A percentile compares a stretch with the other conserved stretches of the same genome.
Evolutionary conservation across 495 filamentous ascomycete genomes (phyloP).

Genomic region (Penicillium soppii): DNA sequence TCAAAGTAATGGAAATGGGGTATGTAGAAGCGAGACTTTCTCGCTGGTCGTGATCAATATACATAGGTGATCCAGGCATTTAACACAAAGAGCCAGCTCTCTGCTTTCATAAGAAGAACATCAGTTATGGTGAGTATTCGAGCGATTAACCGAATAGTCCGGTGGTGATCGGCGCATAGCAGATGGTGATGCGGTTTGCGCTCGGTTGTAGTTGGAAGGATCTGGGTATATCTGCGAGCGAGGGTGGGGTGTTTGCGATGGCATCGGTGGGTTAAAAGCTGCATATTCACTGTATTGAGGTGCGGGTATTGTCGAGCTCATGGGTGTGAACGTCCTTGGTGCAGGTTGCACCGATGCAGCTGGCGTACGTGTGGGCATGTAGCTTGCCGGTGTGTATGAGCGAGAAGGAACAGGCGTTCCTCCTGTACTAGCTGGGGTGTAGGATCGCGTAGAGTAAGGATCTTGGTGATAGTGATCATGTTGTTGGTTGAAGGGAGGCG

Average conservation of each 20-base stretch:
- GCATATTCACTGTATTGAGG: conserved; percentile 15
- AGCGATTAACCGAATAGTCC: conserved; percentile 22
- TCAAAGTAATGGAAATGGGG: conserved; percentile 3
- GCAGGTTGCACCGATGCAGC: conserved; percentile 7
- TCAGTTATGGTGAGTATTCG: conserved; percentile 28
- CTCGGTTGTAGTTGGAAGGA: conserved; percentile 19
- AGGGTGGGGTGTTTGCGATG: conserved; percentile 12
- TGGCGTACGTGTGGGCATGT: conserved; percentile 17
- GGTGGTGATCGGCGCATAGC: conserved; percentile 26
- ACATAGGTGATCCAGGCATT: conserved; percentile 18
- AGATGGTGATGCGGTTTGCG: conserved; percentile 23
- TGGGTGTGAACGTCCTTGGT: conserved; percentile 12
- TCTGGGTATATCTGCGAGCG: conserved; percentile 3
- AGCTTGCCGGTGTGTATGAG: conserved; percentile 23
- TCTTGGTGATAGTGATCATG: conserved; percentile 10
- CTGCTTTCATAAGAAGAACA: conserved; percentile 13
- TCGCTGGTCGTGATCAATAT: conserved; percentile 24
- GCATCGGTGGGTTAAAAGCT: conserved; percentile 18
- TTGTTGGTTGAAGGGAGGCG: conserved; percentile 1
- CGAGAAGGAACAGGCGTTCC: conserved; percentile 12
- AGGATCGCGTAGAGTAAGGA: conserved; percentile 15
- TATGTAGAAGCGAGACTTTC: conserved; percentile 24
- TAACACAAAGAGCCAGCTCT: conserved; percentile 24
- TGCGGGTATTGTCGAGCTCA: conserved; percentile 3
- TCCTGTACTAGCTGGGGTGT: conserved; percentile 15